These are phyloP conservation scores for Fonsecaea multimorphosa DNA, from an alignment of 2,329 filamentous ascomycete genomes.

Conservation along the genomic window DNA sequence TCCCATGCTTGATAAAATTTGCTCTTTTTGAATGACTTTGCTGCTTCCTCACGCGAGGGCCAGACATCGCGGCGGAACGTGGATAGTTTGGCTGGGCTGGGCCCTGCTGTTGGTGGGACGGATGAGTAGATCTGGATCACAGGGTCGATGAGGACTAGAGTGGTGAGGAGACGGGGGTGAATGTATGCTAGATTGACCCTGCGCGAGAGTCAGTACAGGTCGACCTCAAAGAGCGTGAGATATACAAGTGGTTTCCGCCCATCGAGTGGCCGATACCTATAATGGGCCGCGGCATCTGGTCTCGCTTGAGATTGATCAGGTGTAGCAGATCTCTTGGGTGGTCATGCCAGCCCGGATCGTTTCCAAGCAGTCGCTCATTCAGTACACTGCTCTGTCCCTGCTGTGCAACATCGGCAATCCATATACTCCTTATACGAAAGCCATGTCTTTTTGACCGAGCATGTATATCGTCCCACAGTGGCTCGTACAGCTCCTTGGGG, in stretches of 20 bases:
- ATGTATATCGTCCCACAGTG: conserved; percentile 79
- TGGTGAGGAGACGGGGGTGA: conserved; percentile 76
- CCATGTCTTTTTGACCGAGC: conserved; percentile 60
- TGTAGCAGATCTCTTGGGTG: conserved; percentile 78
- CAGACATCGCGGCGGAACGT: conserved; percentile 77
- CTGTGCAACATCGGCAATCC: conserved; percentile 79
- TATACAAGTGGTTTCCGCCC: conserved; percentile 68
- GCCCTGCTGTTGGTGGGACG: conserved; percentile 46
- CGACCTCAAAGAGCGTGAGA: neutral
- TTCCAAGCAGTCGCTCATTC: conserved; percentile 74
- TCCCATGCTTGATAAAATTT: conserved; percentile 87
- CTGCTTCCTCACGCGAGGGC: conserved; percentile 75
- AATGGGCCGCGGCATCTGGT: conserved; percentile 62
- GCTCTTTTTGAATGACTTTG: conserved; percentile 68
- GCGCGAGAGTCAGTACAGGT: conserved; percentile 12
- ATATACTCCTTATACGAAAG: conserved; percentile 72
- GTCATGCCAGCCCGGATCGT: conserved; percentile 82
- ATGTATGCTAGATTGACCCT: conserved; percentile 54
- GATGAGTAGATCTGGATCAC: conserved; percentile 44
- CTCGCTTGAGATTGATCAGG: conserved; percentile 45
- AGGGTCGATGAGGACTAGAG: conserved; percentile 74
- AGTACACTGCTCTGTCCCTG: conserved; percentile 76
- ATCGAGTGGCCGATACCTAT: conserved; percentile 85
- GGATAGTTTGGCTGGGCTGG: conserved; percentile 69
- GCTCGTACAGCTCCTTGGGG: conserved; percentile 75